These are phyloP conservation scores for Penicillium macrosclerotiorum DNA, from an alignment of 495 filamentous ascomycete genomes.

Conservation along the genomic window DNA sequence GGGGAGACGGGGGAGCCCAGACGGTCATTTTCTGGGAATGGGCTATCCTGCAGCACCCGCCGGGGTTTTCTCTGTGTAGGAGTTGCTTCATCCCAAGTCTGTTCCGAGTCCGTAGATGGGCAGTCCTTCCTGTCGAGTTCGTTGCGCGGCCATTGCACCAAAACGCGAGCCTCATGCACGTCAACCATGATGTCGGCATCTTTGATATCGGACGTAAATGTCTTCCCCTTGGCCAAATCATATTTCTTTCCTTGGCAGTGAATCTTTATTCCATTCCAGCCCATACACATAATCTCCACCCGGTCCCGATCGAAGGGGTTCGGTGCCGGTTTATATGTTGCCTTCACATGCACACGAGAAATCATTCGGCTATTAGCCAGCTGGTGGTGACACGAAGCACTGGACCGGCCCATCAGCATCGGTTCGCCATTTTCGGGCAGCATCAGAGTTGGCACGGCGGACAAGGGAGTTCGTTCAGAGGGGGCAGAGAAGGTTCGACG, in stretches of 20 bases:
- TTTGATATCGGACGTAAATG: constrained; percentile 87
- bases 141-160: constrained; percentile 78
- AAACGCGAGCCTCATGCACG: constrained; percentile 86
- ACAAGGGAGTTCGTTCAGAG: constrained; percentile 82
- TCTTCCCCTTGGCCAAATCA: constrained; percentile 83
- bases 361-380: constrained; percentile 87
- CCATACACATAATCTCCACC: constrained; percentile 83
- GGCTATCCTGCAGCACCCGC: constrained; percentile 55
- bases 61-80: constrained; percentile 33
- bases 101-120: constrained; percentile 62
- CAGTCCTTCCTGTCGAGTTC: constrained; percentile 53
- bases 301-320: constrained; percentile 62
- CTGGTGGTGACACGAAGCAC: constrained; percentile 87
- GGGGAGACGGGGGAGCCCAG: constrained; percentile 73
- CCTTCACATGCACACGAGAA: constrained; percentile 88
- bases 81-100: constrained; percentile 63
- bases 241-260: constrained; percentile 88
- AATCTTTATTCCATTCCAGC: constrained; percentile 93
- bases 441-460: constrained; percentile 73
- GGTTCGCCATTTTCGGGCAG: constrained; percentile 81
- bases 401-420: constrained; percentile 84
- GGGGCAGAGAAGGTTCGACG: constrained; percentile 64
- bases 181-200: constrained; percentile 92
- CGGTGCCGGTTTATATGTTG: constrained; percentile 70
- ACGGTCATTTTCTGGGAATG: constrained; percentile 59